phyloP scores from a whole-genome alignment of 169 alveolate species.

The Plasmodium malariae region DNA sequence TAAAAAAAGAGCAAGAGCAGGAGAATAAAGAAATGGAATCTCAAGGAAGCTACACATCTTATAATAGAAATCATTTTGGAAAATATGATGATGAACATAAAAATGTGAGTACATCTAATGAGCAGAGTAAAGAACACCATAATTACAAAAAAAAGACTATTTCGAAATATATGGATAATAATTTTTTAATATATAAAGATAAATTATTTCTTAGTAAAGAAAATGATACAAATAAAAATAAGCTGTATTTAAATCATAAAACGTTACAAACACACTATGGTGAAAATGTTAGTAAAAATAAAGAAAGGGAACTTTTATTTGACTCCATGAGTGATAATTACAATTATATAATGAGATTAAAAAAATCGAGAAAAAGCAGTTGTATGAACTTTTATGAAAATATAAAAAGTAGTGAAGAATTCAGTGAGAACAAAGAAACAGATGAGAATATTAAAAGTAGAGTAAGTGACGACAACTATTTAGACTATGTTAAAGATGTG shows the following conservation, averaged over 20 bases:
- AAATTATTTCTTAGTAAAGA: slow-evolving; percentile 16
- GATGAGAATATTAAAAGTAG: slow-evolving; percentile 11
- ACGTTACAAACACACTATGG: slow-evolving; percentile 14
- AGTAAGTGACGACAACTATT: slow-evolving; percentile 22
- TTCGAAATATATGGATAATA: slow-evolving; percentile 51
- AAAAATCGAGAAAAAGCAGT: background rate
- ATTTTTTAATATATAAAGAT: slow-evolving; percentile 55
- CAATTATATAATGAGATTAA: slow-evolving; percentile 19
- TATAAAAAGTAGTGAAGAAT: background rate
- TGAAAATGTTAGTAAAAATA: background rate
- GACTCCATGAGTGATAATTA: slow-evolving; percentile 34
- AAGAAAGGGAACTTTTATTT: slow-evolving; percentile 19
- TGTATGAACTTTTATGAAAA: slow-evolving; percentile 27
- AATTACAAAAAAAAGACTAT: slow-evolving; percentile 2
- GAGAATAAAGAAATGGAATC: background rate
- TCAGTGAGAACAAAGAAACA: slow-evolving; percentile 9
- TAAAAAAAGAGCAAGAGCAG: background rate
- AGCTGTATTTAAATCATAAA: slow-evolving; percentile 21
- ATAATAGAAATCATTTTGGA: background rate
- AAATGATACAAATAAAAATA: background rate
- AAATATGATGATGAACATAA: slow-evolving; percentile 11
- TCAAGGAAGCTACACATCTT: background rate
- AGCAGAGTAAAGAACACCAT: background rate
- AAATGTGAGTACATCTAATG: background rate
- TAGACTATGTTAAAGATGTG: slow-evolving; percentile 20